A percentile compares a stretch with the other conserved stretches of the same genome.
Evolutionary conservation across 2,329 filamentous ascomycete genomes (phyloP).

Genomic region (Xylariaceae sp.): DNA sequence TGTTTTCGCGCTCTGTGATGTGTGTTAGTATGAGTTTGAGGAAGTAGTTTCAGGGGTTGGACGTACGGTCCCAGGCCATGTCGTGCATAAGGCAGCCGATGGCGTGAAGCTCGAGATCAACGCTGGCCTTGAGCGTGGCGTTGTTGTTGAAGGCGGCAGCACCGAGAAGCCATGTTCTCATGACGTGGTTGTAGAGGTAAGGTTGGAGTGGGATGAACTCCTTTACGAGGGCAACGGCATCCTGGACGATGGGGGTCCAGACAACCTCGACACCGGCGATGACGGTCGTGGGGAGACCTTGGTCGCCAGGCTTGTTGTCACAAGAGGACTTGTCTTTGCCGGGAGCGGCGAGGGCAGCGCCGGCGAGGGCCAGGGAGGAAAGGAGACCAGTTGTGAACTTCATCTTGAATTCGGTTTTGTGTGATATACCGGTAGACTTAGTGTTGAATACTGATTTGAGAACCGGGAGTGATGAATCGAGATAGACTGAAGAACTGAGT

Average conservation of each 20-base stretch:
- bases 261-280: constrained; percentile 22
- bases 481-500: background rate
- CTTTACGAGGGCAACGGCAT: constrained; percentile 17
- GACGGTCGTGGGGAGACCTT: constrained; percentile 15
- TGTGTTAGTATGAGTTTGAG: background rate
- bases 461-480: background rate
- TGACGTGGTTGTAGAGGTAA: constrained; percentile 22
- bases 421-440: background rate
- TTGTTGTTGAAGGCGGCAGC: constrained; percentile 23
- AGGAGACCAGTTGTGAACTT: constrained; percentile 17
- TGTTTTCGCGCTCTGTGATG: constrained; percentile 14
- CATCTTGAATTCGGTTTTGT: constrained; percentile 14
- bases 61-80: constrained; percentile 22
- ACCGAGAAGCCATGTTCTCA: constrained; percentile 20
- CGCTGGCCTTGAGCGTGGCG: constrained; percentile 19
- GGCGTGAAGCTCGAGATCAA: constrained; percentile 21
- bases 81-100: constrained; percentile 20
- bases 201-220: constrained; percentile 17
- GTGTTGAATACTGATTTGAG: background rate
- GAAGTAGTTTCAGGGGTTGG: no score
- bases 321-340: background rate
- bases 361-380: constrained; percentile 13
- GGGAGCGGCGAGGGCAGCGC: constrained; percentile 11
- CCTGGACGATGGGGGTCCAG: constrained; percentile 18
- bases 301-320: background rate